Evolutionary conservation across 441 rosid species (phyloP), one percentile per base, ranked within the genome.

Genomic region (Corymbia citriodora): DNA sequence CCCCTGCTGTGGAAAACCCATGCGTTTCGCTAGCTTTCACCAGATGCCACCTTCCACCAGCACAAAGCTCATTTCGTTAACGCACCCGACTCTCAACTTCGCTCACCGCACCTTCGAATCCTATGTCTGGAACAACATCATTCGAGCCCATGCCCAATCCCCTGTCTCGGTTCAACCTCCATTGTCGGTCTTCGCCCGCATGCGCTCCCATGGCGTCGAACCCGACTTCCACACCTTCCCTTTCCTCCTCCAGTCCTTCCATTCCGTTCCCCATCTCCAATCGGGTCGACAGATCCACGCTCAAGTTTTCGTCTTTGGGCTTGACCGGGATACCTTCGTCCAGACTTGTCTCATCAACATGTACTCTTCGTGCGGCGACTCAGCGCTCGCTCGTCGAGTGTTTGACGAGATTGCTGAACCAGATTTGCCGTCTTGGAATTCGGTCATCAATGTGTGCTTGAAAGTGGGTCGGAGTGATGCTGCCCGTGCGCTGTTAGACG

Each of bases 211-310:
- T 85, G 53, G 92, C 91, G 95, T 93, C 89, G 70, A 12, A 1
- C 95, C 97, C 29, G 96, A 95, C 89, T 93, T 93, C 89, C 94
- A 94, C 89, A 94, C 95, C 36, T 94, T 94, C 65, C 95, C 96
- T 9, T 94, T 94, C 92, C 95, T 93, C 87, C 95, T 94, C 85
- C 93, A 91, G 55, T 93, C 92, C 54, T 91, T 94, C 92, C 7
- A 91, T 91, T 33, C 91, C 82, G 91, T 92, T 1, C 50, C 86
- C 88, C 92, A 88, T 59, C 91, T 93, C 74, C 91, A 87, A 29
- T 92, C 94, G 13, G 95, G 95, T 3, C 89, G 61, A 70, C 91
- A 93, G 93, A 90, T 91, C 81, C 96, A 93, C 68, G 93, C 93
- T 61, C 96, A 94, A 87, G 82, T 91, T 87, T 90, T 93, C 92